Percentiles rank a stretch among this genome's conserved stretches.
Evolutionary conservation across 2,329 filamentous ascomycete genomes (phyloP).

Genomic region (Pseudogymnoascus sp.): DNA sequence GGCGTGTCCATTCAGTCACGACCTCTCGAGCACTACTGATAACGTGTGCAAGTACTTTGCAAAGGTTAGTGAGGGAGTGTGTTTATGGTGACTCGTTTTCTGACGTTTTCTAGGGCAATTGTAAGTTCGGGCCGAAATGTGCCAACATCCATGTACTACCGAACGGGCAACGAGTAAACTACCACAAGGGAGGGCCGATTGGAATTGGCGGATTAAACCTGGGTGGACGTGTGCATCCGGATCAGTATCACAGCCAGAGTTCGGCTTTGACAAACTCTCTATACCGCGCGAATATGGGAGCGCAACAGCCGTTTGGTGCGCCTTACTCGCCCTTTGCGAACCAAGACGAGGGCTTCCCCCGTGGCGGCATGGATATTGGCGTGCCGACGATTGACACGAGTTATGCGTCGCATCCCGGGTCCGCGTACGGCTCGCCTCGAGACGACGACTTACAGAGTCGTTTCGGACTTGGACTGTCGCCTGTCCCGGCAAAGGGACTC

Average conservation of each 20-base stretch:
- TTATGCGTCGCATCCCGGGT: conserved; percentile 42
- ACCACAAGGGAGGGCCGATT: conserved; percentile 61
- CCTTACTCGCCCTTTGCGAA: conserved; percentile 35
- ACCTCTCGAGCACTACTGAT: conserved; percentile 75
- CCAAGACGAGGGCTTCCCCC: conserved; percentile 48
- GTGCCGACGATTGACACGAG: conserved; percentile 49
- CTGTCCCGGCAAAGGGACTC: conserved; percentile 61
- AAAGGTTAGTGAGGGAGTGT: conserved; percentile 58
- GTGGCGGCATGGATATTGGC: conserved; percentile 35
- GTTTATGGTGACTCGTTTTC: not conserved
- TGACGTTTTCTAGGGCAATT: conserved; percentile 65
- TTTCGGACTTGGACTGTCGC: conserved; percentile 70
- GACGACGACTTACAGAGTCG: conserved; percentile 55
- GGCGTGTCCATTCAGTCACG: conserved; percentile 94
- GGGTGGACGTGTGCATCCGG: conserved; percentile 62
- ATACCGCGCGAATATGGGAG: conserved; percentile 50
- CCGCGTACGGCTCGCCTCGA: conserved; percentile 74
- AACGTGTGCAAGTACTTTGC: conserved; percentile 98
- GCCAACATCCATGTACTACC: conserved; percentile 93
- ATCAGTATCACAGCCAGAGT: conserved; percentile 55
- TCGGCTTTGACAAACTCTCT: conserved; percentile 71
- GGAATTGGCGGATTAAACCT: conserved; percentile 46
- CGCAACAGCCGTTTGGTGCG: conserved; percentile 29
- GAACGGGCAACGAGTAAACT: conserved; percentile 87
- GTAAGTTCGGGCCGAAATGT: conserved; percentile 97